Conservation (phyloP, 1,139 yeast genomes). For the Pichia sp. region DNA sequence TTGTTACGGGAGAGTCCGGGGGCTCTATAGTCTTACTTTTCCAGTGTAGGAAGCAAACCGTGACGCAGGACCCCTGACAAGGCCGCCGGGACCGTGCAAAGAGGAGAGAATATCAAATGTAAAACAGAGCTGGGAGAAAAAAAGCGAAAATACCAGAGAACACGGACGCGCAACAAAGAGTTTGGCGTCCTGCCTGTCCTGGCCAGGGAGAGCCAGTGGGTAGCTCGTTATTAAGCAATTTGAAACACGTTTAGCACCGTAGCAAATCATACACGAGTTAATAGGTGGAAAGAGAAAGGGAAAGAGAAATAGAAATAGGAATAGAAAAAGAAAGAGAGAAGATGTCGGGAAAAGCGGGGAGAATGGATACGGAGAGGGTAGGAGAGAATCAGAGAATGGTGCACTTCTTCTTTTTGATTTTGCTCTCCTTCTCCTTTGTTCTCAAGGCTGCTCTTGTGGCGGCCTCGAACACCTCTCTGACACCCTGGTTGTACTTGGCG, state of each 20-base stretch:
- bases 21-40: not conserved
- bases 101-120: too few species aligned
- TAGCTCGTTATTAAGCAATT: not conserved
- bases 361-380: too few species aligned
- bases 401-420: constrained; percentile 42
- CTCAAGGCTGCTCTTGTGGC: constrained; percentile 84
- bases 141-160: not conserved
- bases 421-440: constrained; percentile 48
- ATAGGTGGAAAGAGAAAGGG: too few species aligned
- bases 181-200: not conserved
- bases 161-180: not conserved
- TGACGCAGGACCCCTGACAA: too few species aligned
- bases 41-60: too few species aligned
- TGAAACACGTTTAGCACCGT: not conserved
- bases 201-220: too few species aligned
- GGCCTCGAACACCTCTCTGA: constrained; percentile 83
- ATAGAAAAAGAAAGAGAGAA: not conserved
- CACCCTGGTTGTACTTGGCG: constrained; percentile 87
- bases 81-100: too few species aligned
- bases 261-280: not conserved
- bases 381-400: constrained; percentile 5
- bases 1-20: not conserved
- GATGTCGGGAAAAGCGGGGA: too few species aligned
- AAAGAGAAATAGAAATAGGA: not conserved
- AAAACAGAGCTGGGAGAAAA: not conserved